Base-by-base conservation (phyloP, 192 early-diverging fungal species). In the Coemansia sp. region DNA sequence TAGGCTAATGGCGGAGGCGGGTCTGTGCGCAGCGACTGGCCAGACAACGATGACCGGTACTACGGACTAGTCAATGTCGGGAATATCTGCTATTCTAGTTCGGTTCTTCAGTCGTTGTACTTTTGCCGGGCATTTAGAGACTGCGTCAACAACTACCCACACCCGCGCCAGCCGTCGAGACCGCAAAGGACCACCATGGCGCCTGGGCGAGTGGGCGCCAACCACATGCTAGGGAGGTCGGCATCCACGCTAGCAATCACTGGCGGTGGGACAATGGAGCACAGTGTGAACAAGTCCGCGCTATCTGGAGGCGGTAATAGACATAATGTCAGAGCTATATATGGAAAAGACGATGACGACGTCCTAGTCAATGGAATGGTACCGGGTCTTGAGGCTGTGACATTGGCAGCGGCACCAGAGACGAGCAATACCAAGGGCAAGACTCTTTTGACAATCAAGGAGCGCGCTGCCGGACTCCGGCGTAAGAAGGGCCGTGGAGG, bases 91-190 rank as follows among this genome's bases (percentile, higher is more conserved):
- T 99, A 99, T 73, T 91, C 92, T 69, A 99, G 97, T 82, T 97
- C 95, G 6, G 91, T 99, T 11, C 79, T 99, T 3, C 96, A 99
- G 85, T 93, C 95, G 17, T 86, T 99, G 62, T 99, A 98, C 80
- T 96, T 92, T 72, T 96, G 96, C 77, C 87, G 88, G 52, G 92
- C 96, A 0, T 99, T 99, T 71, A 91, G 97, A 63, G 92, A 97
- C 76, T 95, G 93, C 70, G 90, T 98, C 19, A 82, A 90, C 73
- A 86, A 85, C 67, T 96, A 91, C 69, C 90, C 88, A 13, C 87
- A 88, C 44, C 87, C 88, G 21, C 65, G 64, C 47, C 69, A 62
- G 30, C 61, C 57, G 50, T 75, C 80, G 5, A 47, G 38, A 8
- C 28, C 47, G 8, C 50, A 63, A 13, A 55, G 58, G 59, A 7